Percentiles rank a stretch among this genome's conserved stretches.
Conservation (phyloP, 768 basidiomycete genomes). For the Kwoniella newhampshirensis region DNA sequence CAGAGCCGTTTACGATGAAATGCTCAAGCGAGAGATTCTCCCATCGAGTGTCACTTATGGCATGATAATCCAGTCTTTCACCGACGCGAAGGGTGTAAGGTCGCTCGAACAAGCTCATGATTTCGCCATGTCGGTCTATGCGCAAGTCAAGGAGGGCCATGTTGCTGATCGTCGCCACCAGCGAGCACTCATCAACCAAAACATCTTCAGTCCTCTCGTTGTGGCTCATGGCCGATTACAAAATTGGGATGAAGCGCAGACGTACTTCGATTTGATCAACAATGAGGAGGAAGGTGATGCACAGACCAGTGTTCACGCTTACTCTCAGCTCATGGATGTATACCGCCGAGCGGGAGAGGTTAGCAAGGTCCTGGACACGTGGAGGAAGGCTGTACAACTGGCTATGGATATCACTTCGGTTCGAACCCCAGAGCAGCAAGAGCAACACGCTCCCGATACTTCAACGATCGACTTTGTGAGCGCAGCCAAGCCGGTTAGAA, state of each 20-base stretch:
- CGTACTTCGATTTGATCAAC: slow-evolving; percentile 28
- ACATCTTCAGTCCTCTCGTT: slow-evolving; percentile 45
- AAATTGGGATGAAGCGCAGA: slow-evolving; percentile 27
- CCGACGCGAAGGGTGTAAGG: slow-evolving; percentile 58
- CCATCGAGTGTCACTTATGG: slow-evolving; percentile 70
- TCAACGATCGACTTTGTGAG: not conserved
- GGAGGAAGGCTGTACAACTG: slow-evolving; percentile 65
- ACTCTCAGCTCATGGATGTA: slow-evolving; percentile 68
- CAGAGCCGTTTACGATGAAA: slow-evolving; percentile 68
- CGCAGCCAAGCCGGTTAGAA: slow-evolving; percentile 8
- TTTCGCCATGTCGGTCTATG: slow-evolving; percentile 63
- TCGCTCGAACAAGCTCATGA: slow-evolving; percentile 65
- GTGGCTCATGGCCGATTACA: slow-evolving; percentile 19
- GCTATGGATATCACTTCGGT: slow-evolving; percentile 54
- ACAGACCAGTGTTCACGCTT: slow-evolving; percentile 58
- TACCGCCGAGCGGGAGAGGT: slow-evolving; percentile 65
- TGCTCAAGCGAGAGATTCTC: slow-evolving; percentile 65
- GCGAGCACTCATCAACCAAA: slow-evolving; percentile 27
- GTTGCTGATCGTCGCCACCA: slow-evolving; percentile 20
- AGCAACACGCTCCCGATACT: not conserved
- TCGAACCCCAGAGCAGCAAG: not conserved
- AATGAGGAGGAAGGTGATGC: slow-evolving; percentile 55
- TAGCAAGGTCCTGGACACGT: slow-evolving; percentile 63
- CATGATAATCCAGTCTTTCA: slow-evolving; percentile 66
- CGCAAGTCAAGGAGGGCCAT: slow-evolving; percentile 16